A percentile compares a stretch with the other conserved stretches of the same genome.
These are phyloP conservation scores for Macrolepiota fuliginosa DNA, from an alignment of 768 basidiomycete genomes.

Conservation along the genomic window DNA sequence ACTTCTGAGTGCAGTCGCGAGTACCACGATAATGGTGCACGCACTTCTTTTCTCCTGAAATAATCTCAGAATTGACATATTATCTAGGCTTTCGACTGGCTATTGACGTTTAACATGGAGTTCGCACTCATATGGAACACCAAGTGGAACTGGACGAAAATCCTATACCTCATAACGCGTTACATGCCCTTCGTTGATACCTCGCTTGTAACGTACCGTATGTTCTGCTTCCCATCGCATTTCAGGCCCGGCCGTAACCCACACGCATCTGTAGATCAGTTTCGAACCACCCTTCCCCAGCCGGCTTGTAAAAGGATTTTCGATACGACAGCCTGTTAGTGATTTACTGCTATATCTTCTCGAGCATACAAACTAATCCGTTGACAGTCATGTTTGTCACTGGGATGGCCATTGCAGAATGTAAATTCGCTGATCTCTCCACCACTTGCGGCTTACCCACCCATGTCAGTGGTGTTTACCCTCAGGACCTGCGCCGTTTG, in stretches of 20 bases:
- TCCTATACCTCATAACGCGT: background rate
- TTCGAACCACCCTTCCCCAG: background rate
- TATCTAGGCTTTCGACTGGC: background rate
- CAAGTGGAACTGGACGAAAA: background rate
- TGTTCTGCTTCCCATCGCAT: background rate
- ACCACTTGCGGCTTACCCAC: background rate
- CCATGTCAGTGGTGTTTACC: background rate
- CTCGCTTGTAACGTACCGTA: background rate
- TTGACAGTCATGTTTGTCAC: background rate
- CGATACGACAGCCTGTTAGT: background rate
- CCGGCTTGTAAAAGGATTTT: background rate
- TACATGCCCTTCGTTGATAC: background rate
- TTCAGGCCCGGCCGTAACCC: background rate
- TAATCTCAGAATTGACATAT: background rate
- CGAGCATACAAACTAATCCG: background rate
- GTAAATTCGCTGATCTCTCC: background rate
- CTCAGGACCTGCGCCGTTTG: conserved; percentile 6
- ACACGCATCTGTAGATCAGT: background rate
- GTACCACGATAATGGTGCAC: background rate
- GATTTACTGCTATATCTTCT: background rate
- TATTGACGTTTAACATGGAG: background rate
- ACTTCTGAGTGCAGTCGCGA: background rate
- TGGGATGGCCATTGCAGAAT: background rate
- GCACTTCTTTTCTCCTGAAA: background rate
- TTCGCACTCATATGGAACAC: background rate